Base-by-base conservation (phyloP, 345 rosid species). In the Gossypium australe region DNA sequence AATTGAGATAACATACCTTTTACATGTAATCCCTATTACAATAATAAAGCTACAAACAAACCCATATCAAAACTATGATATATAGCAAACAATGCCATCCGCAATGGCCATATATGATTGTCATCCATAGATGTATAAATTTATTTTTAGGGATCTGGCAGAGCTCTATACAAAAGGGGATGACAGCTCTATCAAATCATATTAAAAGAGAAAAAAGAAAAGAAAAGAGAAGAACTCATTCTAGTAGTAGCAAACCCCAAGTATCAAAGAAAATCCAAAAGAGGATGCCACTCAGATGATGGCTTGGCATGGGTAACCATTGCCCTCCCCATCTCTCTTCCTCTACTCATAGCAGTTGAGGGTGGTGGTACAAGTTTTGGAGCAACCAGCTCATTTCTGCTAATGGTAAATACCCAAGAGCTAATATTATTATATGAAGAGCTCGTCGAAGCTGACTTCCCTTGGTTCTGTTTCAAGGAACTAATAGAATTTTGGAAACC, bases 281-380 rank as follows among this genome's bases (percentile, higher is more conserved):
- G 82, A 55, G 92, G 82, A 10, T 95, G 92, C 27, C 89, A 97
- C 74, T 72, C 84, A 2, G 87, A 76, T 62, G 83, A 79, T 2
- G 80, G 74, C 78, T 86, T 94, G 34, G 82, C 73, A 3, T 85
- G 81, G 65, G 48, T 83, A 44, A 87, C 25, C 70, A 85, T 85
- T 69, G 90, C 87, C 71, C 86, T 81, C 73, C 86, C 92, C 95
- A 94, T 79, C 96, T 84, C n/a, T 4, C 64, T 13, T 64, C 98
- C 97, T 81, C 95, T 85, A 68, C 94, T 96, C 70, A 87, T 90
- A n/a, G 90, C 90, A 74, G 81, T 69, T 55, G 82, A 85, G 38
- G 99, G 98, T 6, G 99, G 99, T 2, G 99, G 98, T 14, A 97
- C 98, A 59, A 95, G 93, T 82, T 85, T 91, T 51, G 85, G 85